phyloP scores from a whole-genome alignment of 495 filamentous ascomycete species.

The Aspergillus indologenus region DNA sequence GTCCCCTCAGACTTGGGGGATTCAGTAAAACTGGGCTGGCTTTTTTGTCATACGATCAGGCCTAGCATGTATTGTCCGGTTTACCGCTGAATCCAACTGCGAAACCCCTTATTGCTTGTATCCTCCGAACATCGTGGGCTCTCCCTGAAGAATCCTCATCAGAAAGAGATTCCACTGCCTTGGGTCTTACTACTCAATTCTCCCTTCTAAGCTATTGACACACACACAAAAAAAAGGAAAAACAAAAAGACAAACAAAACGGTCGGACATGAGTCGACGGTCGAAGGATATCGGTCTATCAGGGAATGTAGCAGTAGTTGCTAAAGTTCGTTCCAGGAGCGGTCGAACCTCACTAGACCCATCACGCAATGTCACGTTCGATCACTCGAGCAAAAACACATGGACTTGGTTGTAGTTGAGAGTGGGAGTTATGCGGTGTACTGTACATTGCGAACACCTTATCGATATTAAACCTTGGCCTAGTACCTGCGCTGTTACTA shows the following conservation, averaged over 20 bases:
- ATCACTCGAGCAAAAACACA: neutral
- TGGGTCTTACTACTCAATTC: neutral
- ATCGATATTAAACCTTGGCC: neutral
- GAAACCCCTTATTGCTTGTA: constrained; percentile 9
- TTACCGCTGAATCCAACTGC: constrained; percentile 11
- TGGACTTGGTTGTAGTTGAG: constrained; percentile 4
- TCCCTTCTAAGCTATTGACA: neutral
- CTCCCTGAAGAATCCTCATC: constrained; percentile 6
- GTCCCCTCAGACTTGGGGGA: neutral
- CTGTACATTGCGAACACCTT: neutral
- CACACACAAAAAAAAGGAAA: neutral
- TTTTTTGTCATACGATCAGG: neutral
- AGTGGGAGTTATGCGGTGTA: constrained; percentile 2
- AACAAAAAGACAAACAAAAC: too few relatives aligned
- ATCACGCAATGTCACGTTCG: constrained; percentile 17
- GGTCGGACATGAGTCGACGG: neutral
- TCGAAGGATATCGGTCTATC: too few relatives aligned
- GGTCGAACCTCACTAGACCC: constrained; percentile 8
- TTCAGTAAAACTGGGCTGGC: neutral
- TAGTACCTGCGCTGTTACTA: neutral
- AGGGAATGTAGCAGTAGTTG: neutral
- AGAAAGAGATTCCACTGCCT: neutral
- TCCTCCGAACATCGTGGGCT: constrained; percentile 20
- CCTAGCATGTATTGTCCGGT: neutral
- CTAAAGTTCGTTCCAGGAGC: neutral